Percentiles rank a stretch among this genome's conserved stretches.
These are phyloP conservation scores for Leucocoprinus leucothites DNA, from an alignment of 768 basidiomycete genomes.

Conservation along the genomic window DNA sequence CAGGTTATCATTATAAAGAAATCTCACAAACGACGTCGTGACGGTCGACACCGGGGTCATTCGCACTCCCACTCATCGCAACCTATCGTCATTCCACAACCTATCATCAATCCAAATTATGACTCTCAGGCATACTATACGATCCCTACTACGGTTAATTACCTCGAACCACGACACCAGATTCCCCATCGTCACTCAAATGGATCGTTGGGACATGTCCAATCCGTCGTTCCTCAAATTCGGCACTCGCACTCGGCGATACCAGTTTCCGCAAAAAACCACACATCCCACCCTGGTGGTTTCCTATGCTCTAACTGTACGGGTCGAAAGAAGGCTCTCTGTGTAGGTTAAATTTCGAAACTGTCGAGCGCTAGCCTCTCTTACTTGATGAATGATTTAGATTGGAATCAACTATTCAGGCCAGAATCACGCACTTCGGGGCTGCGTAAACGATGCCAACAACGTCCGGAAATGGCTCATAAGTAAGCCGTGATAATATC, in stretches of 20 bases:
- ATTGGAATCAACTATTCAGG: slow-evolving; percentile 82
- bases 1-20: slow-evolving; percentile 21
- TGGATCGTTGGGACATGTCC: neutral
- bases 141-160: slow-evolving; percentile 6
- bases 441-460: slow-evolving; percentile 80
- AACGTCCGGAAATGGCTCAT: slow-evolving; percentile 69
- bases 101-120: slow-evolving; percentile 10
- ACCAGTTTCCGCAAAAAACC: slow-evolving; percentile 9
- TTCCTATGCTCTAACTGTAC: slow-evolving; percentile 81
- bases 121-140: slow-evolving; percentile 1
- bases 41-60: neutral
- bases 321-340: slow-evolving; percentile 76
- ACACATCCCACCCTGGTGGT: slow-evolving; percentile 17
- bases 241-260: slow-evolving; percentile 4
- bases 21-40: slow-evolving; percentile 20
- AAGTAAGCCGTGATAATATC: slow-evolving; percentile 31
- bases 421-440: slow-evolving; percentile 57
- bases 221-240: neutral
- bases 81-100: neutral
- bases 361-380: neutral
- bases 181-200: slow-evolving; percentile 7
- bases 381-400: slow-evolving; percentile 26
- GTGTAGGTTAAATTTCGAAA: slow-evolving; percentile 47
- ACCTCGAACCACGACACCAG: neutral
- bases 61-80: neutral